Base-by-base conservation (phyloP, 208 protist genomes). In the Lotmaria passim region DNA sequence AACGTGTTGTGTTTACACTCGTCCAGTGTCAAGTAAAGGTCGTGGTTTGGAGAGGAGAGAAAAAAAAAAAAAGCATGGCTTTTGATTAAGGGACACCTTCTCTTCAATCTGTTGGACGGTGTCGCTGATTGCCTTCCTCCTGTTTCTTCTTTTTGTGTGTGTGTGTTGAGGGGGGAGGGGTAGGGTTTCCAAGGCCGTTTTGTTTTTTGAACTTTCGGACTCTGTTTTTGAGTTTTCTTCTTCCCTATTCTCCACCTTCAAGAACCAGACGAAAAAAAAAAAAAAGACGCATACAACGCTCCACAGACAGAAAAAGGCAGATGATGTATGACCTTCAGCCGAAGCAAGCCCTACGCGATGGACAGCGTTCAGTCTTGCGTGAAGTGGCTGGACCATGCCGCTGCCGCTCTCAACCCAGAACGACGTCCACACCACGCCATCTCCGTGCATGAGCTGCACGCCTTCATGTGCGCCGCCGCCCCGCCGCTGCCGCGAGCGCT, bases 401-500 rank as follows among this genome's bases (percentile, higher is more conserved):
- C 38, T 10, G 44, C 26, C 3, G 33, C 58, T 19, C 78, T 89
- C 43, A 89, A 89, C 52, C 78, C 81, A 5, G 8, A 57, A 15
- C 38, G 69, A 23, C 17, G 34, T 14, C 44, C 57, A 7, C 31
- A 71, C 28, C 73, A 75, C 39, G 15, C 39, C 26, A 56, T 87
- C 8, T 30, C 24, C 4, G 55, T 75, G 36, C 52, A 52, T 1
- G 76, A 78, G 21, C 21, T 94, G 44, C 28, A 61, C 4, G 23
- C 60, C 21, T 76, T 90, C 30, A 67, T 86, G 59, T 31, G 44
- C 10, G 53, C n/a, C 34, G 33, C 56, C 8, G 55, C 75, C 7
- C 80, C 83, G 7, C 81, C 86, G 0, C 90, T 85, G 12, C 43
- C 56, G n/a, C n/a, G n/a, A 8, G 56, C 59, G 7, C 65, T 95